These are phyloP conservation scores for Phytophthora cactorum DNA, from an alignment of 352 stramenopile species.

Conservation along the genomic window DNA sequence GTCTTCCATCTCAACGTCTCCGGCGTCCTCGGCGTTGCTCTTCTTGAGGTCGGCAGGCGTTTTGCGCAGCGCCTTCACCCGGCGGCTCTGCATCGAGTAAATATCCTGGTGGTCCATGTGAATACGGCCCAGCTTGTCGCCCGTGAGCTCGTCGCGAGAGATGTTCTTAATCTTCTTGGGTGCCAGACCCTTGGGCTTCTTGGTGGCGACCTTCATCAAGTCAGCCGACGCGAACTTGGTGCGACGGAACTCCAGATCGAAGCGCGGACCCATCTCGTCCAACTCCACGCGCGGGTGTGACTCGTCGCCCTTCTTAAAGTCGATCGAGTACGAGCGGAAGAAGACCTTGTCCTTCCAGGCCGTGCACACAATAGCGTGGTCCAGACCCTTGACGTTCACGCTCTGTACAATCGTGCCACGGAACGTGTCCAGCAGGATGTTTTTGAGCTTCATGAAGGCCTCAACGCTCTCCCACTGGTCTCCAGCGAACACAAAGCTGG, in stretches of 20 bases:
- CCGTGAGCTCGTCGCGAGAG: conserved; percentile 96
- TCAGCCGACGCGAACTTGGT: conserved; percentile 96
- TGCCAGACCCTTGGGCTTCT: conserved; percentile 92
- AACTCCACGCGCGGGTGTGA: conserved; percentile 88
- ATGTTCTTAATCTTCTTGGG: conserved; percentile 99
- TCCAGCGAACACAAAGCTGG: conserved; percentile 95
- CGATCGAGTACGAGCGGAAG: conserved; percentile 97
- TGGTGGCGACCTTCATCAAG: conserved; percentile 95
- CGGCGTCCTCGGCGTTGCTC: conserved; percentile 35
- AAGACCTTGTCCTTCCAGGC: conserved; percentile 93
- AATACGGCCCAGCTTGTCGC: conserved; percentile 98
- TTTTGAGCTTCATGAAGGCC: conserved; percentile 94
- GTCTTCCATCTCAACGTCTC: conserved; percentile 60
- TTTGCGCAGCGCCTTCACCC: conserved; percentile 95
- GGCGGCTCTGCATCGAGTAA: conserved; percentile 95
- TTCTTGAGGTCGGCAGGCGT: conserved; percentile 84
- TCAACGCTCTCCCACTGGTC: conserved; percentile 94
- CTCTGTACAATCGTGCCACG: conserved; percentile 95
- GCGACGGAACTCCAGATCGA: conserved; percentile 92
- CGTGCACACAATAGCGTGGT: conserved; percentile 98
- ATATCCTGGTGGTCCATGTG: conserved; percentile 99
- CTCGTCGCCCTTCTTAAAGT: conserved; percentile 92
- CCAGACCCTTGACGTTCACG: conserved; percentile 95
- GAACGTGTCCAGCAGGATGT: conserved; percentile 97
- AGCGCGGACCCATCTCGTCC: conserved; percentile 91